Base-by-base conservation (phyloP, 2,329 filamentous ascomycete genomes). In the Ophiostoma ulmi region DNA sequence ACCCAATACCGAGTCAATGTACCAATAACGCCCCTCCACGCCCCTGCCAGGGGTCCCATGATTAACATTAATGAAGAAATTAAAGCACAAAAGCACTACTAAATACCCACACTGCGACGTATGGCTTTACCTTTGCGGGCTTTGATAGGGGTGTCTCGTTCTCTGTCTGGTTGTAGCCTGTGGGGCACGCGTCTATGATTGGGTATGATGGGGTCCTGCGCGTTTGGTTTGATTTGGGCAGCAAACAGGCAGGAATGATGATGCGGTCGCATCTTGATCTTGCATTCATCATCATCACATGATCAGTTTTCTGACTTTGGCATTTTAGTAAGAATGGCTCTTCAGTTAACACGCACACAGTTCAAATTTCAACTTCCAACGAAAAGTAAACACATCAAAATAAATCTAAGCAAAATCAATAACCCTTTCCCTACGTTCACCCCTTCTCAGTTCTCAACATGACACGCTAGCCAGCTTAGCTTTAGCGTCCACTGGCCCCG, bases 21-120 rank as follows among this genome's bases (percentile, higher is more conserved):
- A 39, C 61, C 44, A 48, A 48, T 7, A 48, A 38, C 31, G 26
- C 61, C 31, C 61, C 61, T 38, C 61, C 35, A 39, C 63, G 35
- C 63, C 63, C 63, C 63, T 65, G 61, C 61, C 63, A 65, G 63
- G 63, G 63, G 63, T 63, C 58, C 13, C 58, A 63, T 35, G 58
- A 35, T 58, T 58, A 58, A 55, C 26, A 58, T 58, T 58, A 58
- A 58, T 58, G 22, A 58, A 58, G 52, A 58, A 58, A 58, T 58
- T 58, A 58, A 58, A 58, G 52, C 22, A 26, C 52, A 58, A 58
- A 31, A 26, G 22, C 52, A 22, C 52, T 58, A 11, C 48, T 55
- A 3, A 31, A 31, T 31, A 31, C 31, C 31, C 48, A 10, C 20
- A 55, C 48, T 55, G 20, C n/a, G 48, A 22, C n/a, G 20, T 55